Percentiles rank a stretch among this genome's conserved stretches.
Evolutionary conservation across 371 early-diverging fungal species (phyloP).

Genomic region (Mortierella polycephala): DNA sequence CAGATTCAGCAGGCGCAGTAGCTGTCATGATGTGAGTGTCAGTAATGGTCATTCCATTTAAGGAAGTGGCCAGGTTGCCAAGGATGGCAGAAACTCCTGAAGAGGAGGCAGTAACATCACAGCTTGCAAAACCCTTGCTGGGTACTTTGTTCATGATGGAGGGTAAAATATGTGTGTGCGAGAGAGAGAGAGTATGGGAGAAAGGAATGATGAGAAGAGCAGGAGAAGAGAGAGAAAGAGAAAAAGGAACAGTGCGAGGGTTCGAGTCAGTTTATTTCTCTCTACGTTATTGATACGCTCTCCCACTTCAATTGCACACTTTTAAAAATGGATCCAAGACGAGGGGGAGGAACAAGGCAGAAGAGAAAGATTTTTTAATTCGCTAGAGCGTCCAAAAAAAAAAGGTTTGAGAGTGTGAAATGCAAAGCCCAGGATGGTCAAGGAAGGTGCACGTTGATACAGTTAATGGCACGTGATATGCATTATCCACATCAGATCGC

Average conservation of each 20-base stretch:
- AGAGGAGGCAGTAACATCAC: background rate
- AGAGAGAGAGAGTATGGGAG: conserved; percentile 1
- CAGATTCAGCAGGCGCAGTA: too few species aligned
- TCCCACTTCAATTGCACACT: too few species aligned
- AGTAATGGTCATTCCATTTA: background rate
- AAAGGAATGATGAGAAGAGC: background rate
- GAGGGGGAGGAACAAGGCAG: background rate
- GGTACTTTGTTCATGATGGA: background rate
- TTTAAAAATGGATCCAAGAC: background rate
- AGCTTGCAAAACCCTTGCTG: background rate
- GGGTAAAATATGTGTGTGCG: background rate
- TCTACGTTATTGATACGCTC: too few species aligned
- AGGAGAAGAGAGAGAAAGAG: background rate
- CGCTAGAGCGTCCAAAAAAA: too few species aligned
- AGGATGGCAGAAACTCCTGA: too few species aligned
- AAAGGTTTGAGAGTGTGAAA: background rate
- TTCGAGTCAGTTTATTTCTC: background rate
- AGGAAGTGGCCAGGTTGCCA: background rate
- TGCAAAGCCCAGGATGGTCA: too few species aligned
- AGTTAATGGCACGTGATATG: too few species aligned
- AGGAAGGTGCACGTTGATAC: background rate
- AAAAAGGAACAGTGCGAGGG: background rate
- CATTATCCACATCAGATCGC: too few species aligned
- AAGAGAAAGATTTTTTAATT: background rate
- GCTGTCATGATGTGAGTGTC: too few species aligned